Evolutionary conservation across 352 stramenopile species (phyloP).

Genomic region (Phytophthora citricola): DNA sequence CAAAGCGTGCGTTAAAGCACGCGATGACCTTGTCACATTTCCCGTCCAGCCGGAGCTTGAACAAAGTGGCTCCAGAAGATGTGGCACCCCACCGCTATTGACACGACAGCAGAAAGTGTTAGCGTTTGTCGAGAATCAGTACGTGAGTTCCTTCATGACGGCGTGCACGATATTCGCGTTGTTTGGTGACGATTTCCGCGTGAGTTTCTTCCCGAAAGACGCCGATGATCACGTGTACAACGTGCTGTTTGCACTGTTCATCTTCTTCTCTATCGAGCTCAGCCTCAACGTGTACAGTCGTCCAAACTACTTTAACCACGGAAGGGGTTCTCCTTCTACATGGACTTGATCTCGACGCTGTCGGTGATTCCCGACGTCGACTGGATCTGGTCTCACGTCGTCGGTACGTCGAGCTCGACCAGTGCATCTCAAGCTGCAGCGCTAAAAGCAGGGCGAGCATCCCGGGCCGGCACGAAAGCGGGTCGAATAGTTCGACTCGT

Average conservation of each 20-base stretch:
- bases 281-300: slow-evolving; percentile 72
- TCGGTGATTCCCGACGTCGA: slow-evolving; percentile 93
- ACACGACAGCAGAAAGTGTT: slow-evolving; percentile 59
- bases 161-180: slow-evolving; percentile 87
- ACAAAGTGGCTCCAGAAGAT: slow-evolving; percentile 75
- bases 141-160: slow-evolving; percentile 69
- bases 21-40: slow-evolving; percentile 48
- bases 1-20: slow-evolving; percentile 40
- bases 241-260: slow-evolving; percentile 81
- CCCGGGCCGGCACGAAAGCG: slow-evolving; percentile 87
- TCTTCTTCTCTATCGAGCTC: slow-evolving; percentile 81
- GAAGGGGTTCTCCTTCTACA: slow-evolving; percentile 90
- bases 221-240: slow-evolving; percentile 77
- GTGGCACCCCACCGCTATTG: slow-evolving; percentile 37
- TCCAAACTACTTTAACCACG: slow-evolving; percentile 81
- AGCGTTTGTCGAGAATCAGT: slow-evolving; percentile 72
- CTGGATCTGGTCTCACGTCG: slow-evolving; percentile 80
- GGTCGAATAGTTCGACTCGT: slow-evolving; percentile 93
- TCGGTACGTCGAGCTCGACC: slow-evolving; percentile 36
- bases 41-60: slow-evolving; percentile 54
- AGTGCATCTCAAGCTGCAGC: slow-evolving; percentile 61
- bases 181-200: slow-evolving; percentile 88
- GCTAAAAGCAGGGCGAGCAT: slow-evolving; percentile 86
- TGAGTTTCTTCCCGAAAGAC: slow-evolving; percentile 68
- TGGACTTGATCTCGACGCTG: slow-evolving; percentile 94